These are phyloP conservation scores for Chalaropsis thielavioides DNA, from an alignment of 2,329 filamentous ascomycete species.

Conservation along the genomic window DNA sequence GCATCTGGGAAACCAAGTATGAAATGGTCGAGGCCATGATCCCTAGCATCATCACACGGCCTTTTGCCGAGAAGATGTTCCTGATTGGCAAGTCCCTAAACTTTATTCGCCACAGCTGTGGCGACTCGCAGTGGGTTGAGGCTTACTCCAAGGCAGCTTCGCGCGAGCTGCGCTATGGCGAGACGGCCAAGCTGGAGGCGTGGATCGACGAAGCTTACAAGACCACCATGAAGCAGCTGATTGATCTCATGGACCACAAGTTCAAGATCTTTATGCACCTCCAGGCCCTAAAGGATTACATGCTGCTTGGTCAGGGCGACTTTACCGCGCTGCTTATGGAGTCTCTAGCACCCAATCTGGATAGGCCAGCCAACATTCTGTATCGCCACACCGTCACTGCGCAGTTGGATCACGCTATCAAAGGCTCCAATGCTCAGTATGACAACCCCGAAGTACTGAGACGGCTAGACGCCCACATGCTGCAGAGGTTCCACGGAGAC, in stretches of 20 bases:
- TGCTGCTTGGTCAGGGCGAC: slow-evolving; percentile 87
- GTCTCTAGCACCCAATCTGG: slow-evolving; percentile 79
- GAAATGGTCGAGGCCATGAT: slow-evolving; percentile 45
- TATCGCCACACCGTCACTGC: slow-evolving; percentile 94
- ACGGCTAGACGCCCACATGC: slow-evolving; percentile 90
- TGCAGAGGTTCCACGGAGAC: slow-evolving; percentile 88
- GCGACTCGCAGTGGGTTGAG: slow-evolving; percentile 89
- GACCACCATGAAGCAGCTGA: slow-evolving; percentile 89
- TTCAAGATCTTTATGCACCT: slow-evolving; percentile 92
- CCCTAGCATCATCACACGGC: slow-evolving; percentile 79
- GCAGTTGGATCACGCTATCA: slow-evolving; percentile 94
- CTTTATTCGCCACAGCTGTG: slow-evolving; percentile 92
- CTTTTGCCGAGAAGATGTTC: slow-evolving; percentile 93
- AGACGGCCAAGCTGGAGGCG: slow-evolving; percentile 76
- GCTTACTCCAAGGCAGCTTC: slow-evolving; percentile 86
- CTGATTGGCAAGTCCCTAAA: slow-evolving; percentile 95
- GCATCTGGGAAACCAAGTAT: slow-evolving; percentile 71
- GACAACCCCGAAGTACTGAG: slow-evolving; percentile 84
- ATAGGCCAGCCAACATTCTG: slow-evolving; percentile 89
- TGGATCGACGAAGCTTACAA: slow-evolving; percentile 98
- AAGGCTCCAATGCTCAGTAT: slow-evolving; percentile 92
- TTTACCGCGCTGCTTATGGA: slow-evolving; percentile 97
- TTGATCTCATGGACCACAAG: slow-evolving; percentile 85
- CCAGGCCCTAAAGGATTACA: slow-evolving; percentile 81
- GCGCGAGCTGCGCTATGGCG: slow-evolving; percentile 81